Conservation (phyloP, 2,329 filamentous ascomycete species). For the Colletotrichum cereale region DNA sequence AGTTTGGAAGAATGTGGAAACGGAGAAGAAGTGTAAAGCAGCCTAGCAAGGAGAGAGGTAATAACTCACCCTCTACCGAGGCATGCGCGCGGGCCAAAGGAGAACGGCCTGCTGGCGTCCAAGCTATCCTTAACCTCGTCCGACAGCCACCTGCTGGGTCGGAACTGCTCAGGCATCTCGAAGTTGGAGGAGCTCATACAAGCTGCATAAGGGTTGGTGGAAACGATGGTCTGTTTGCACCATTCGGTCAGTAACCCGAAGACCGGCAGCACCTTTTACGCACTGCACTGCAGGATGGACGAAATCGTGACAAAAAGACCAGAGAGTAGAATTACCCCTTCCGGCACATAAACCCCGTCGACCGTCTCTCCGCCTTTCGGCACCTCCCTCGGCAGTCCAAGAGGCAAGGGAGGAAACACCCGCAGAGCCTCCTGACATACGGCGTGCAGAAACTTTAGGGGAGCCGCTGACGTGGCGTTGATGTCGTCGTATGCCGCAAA, state of each 20-base stretch:
- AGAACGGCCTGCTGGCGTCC: constrained; percentile 20
- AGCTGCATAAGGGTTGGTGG: constrained; percentile 9
- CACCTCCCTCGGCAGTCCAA: background rate
- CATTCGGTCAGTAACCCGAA: no score
- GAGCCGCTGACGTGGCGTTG: constrained; percentile 1
- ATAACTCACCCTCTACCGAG: constrained; percentile 1
- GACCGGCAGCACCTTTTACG: no score
- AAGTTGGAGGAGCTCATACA: constrained; percentile 7
- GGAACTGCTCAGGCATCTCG: background rate
- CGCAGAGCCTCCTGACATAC: constrained; percentile 38
- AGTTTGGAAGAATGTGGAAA: background rate
- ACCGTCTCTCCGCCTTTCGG: background rate
- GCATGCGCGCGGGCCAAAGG: background rate
- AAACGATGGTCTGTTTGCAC: background rate
- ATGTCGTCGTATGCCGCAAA: constrained; percentile 44
- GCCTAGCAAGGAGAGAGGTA: no score
- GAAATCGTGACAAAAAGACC: background rate
- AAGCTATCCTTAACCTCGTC: background rate
- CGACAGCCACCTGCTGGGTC: constrained; percentile 2
- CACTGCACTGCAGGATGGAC: no score
- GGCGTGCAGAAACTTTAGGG: constrained; percentile 36
- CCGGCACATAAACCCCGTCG: background rate
- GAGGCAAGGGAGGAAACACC: constrained; percentile 17
- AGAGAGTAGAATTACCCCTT: background rate
- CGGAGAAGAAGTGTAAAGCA: background rate